Base-by-base conservation (phyloP, 768 basidiomycete species). In the Mycena latifolia region DNA sequence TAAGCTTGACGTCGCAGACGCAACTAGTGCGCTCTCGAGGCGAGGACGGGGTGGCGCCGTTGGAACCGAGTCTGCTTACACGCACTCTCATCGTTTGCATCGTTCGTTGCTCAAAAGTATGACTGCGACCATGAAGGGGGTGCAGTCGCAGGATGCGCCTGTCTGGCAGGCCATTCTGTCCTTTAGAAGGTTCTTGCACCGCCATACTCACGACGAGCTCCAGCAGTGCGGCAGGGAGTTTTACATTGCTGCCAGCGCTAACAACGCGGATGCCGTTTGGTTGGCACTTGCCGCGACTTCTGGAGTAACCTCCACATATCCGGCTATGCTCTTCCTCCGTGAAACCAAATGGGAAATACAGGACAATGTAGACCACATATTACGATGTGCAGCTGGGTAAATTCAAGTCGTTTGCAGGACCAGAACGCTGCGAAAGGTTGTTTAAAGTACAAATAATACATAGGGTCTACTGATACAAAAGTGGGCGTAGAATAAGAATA, bases 221-320 rank as follows among this genome's bases (percentile, higher is more conserved):
- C 94, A 94, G 72, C 71, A 72, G 2, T 84, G 79, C 72, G 94
- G 93, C 17, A 82, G 85, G 65, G 79, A 84, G 27, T 74, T 98
- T 55, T 98, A 92, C 76, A 63, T 73, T 5, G 86, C 85, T 20
- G 81, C 95, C 43, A 84, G 79, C 27, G 79, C 72, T 67, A 81
- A 86, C 25, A 93, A 98, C 71, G 83, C 84, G 25, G 96, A 98
- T 78, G 87, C 89, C 3, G 90, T 96, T 7, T 98, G 96, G 96
- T 74, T 96, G 52, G 88, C 85, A 9, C 78, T 99, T 63, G 77
- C 77, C 48, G 84, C 85, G 17, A 92, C 92, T 0, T 75, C 78
- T 43, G 83, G 82, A 5, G 75, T 77, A 27, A 51, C 20, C 27
- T 52, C 63, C 9, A 62, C 82, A n/a, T 74, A 79, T 45, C 75